Conservation (phyloP, 75 land plant genomes). For the Gnetum montanum region DNA sequence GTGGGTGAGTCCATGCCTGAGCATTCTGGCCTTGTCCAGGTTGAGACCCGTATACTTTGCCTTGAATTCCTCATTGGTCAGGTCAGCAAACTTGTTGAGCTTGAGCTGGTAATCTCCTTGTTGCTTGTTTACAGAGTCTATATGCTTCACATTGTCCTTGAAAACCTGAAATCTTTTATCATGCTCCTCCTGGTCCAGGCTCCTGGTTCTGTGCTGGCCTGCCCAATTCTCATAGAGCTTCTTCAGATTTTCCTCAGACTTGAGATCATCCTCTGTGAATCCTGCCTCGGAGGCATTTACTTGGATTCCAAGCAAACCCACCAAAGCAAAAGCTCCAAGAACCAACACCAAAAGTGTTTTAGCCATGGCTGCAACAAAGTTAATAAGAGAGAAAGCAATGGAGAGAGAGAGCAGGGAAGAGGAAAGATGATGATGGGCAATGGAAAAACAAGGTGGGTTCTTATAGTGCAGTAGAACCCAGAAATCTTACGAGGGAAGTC, state of each 20-base stretch:
- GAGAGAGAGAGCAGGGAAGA: too few species aligned
- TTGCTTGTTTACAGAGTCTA: slow-evolving; percentile 36
- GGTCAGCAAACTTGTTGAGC: slow-evolving; percentile 46
- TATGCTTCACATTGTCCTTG: slow-evolving; percentile 41
- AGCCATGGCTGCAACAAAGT: too few species aligned
- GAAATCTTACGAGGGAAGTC: too few species aligned
- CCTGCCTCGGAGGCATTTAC: too few species aligned
- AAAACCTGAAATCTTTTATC: slow-evolving; percentile 23
- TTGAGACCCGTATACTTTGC: slow-evolving; percentile 16
- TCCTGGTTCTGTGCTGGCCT: background rate
- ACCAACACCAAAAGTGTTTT: too few species aligned
- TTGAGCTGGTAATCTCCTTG: slow-evolving; percentile 27
- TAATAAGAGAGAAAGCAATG: too few species aligned
- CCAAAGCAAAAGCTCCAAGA: too few species aligned
- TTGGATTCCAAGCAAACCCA: too few species aligned
- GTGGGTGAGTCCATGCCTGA: background rate
- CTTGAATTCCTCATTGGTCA: slow-evolving; percentile 48
- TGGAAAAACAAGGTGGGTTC: too few species aligned
- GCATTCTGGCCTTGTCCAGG: slow-evolving; percentile 1
- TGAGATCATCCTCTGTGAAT: background rate
- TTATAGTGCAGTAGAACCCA: too few species aligned
- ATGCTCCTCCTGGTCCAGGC: background rate
- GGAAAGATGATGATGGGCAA: too few species aligned
- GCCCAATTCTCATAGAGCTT: background rate
- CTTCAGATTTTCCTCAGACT: background rate